These are phyloP conservation scores for Nicotiana obtusifolia DNA, from an alignment of 257 asterid species.

Conservation along the genomic window DNA sequence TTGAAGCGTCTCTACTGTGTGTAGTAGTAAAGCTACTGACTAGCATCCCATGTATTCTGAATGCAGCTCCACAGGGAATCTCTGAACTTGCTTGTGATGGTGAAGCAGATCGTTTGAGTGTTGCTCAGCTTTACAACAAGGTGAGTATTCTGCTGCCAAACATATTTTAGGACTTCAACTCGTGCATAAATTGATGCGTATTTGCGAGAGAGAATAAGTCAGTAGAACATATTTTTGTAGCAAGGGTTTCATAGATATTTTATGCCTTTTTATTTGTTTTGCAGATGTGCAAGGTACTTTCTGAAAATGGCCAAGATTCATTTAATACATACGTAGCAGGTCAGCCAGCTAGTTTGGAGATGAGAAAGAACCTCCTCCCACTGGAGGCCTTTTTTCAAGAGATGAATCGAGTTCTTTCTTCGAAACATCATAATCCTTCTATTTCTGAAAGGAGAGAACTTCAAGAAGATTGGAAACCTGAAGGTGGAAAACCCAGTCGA, in stretches of 20 bases:
- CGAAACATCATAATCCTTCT: slow-evolving; percentile 23
- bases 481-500: slow-evolving; percentile 17
- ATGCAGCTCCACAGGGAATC: slow-evolving; percentile 69
- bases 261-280: not conserved
- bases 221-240: not conserved
- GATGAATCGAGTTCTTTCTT: slow-evolving; percentile 44
- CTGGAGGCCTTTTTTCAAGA: slow-evolving; percentile 42
- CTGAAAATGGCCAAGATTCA: slow-evolving; percentile 38
- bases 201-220: not conserved
- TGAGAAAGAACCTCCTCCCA: slow-evolving; percentile 38
- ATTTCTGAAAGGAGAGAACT: not conserved
- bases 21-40: slow-evolving; percentile 2
- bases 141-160: slow-evolving; percentile 20
- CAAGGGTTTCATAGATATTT: not conserved
- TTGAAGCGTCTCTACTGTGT: not conserved
- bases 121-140: slow-evolving; percentile 77
- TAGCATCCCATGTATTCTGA: not conserved
- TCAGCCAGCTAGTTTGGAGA: slow-evolving; percentile 26
- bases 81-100: slow-evolving; percentile 51
- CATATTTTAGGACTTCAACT: not conserved
- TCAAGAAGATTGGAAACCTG: slow-evolving; percentile 22
- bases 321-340: slow-evolving; percentile 4
- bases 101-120: slow-evolving; percentile 44
- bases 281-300: slow-evolving; percentile 57
- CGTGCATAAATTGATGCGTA: not conserved